Percentiles rank a stretch among this genome's conserved stretches.
Conservation (phyloP, 2,329 filamentous ascomycete genomes). For the Penicillium sp. region DNA sequence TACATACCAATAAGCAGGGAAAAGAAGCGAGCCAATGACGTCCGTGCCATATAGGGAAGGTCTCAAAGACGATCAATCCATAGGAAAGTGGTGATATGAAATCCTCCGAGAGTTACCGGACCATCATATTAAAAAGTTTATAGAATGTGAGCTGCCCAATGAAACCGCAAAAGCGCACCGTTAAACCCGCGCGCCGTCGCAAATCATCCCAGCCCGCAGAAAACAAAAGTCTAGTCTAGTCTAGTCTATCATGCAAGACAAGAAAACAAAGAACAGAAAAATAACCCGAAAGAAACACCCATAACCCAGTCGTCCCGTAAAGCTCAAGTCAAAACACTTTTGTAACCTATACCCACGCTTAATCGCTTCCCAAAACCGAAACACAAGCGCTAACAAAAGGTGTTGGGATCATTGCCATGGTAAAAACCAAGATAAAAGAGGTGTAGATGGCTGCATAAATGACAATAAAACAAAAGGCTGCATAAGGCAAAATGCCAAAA, state of each 20-base stretch:
- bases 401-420: slow-evolving; percentile 5
- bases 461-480: not conserved
- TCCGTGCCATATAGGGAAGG: not conserved
- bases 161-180: not conserved
- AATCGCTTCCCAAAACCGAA: slow-evolving; percentile 18
- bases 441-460: not conserved
- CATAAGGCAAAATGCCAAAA: not conserved
- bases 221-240: not conserved
- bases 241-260: not conserved
- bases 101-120: not conserved
- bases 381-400: slow-evolving; percentile 11
- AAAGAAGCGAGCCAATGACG: not conserved
- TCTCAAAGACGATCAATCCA: not conserved
- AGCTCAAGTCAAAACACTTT: slow-evolving; percentile 13
- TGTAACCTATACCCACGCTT: slow-evolving; percentile 14
- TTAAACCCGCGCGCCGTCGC: not conserved
- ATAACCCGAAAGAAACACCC: slow-evolving; percentile 4
- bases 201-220: not conserved
- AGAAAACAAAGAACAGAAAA: not conserved
- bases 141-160: not conserved
- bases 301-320: slow-evolving; percentile 3
- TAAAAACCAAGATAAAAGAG: not conserved
- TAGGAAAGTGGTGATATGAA: not conserved
- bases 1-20: not conserved
- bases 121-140: not conserved